Percentiles rank a stretch among this genome's conserved stretches.
These are phyloP conservation scores for Recurvomyces mirabilis DNA, from an alignment of 495 filamentous ascomycete species.

Conservation along the genomic window DNA sequence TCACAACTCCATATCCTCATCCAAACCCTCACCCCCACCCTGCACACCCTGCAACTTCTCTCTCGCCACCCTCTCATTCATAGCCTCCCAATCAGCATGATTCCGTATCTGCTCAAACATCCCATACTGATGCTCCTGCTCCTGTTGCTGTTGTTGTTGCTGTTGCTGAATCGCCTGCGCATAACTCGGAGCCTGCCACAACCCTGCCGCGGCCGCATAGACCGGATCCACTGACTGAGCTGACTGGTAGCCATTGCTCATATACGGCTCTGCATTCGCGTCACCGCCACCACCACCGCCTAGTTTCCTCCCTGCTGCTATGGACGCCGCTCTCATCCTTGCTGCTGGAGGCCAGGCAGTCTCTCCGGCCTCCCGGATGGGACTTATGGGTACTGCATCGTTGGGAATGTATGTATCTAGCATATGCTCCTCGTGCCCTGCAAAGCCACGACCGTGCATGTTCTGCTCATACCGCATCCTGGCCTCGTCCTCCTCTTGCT, in stretches of 20 bases:
- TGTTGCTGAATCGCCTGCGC: conserved; percentile 10
- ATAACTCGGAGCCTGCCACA: conserved; percentile 17
- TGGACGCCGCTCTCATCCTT: conserved; percentile 15
- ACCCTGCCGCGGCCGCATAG: conserved; percentile 11
- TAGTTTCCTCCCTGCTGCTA: conserved; percentile 1
- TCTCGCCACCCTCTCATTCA: conserved; percentile 13
- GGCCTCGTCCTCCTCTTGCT: conserved; percentile 31
- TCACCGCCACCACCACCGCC: background rate
- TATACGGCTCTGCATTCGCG: conserved; percentile 13
- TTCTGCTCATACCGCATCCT: conserved; percentile 21
- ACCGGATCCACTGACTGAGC: conserved; percentile 10
- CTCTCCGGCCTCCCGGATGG: conserved; percentile 12
- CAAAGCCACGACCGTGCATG: no score
- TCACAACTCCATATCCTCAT: conserved; percentile 18
- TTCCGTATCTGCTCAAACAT: conserved; percentile 20
- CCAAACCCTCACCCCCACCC: background rate
- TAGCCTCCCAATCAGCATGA: conserved; percentile 19
- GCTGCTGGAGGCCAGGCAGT: conserved; percentile 17
- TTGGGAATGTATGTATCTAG: conserved; percentile 8
- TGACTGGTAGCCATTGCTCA: conserved; percentile 5
- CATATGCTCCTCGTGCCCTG: conserved; percentile 12
- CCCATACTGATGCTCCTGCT: conserved; percentile 16
- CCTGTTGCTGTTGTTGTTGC: conserved; percentile 2
- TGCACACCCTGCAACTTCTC: conserved; percentile 5
- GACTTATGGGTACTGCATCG: conserved; percentile 9